Conservation (phyloP, 1,284 basidiomycete genomes). For the Heterobasidion occidentale region DNA sequence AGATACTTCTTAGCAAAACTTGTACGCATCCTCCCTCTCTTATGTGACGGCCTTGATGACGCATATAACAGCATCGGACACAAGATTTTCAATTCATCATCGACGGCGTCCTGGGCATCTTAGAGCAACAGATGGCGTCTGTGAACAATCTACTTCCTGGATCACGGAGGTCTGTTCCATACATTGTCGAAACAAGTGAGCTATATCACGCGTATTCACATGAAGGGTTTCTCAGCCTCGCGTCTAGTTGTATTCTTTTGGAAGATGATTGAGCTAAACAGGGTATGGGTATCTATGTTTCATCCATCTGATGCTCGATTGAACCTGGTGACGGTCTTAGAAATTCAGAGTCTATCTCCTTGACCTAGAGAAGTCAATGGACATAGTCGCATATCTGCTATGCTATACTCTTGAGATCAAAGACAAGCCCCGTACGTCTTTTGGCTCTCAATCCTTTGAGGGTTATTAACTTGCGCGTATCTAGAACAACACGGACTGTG, state of each 20-base stretch:
- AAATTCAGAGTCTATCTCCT: slow-evolving; percentile 81
- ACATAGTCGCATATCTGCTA: slow-evolving; percentile 71
- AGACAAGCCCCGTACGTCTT: slow-evolving; percentile 74
- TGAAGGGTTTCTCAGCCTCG: neutral
- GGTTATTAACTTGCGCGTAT: slow-evolving; percentile 6
- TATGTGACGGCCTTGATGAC: slow-evolving; percentile 6
- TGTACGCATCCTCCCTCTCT: slow-evolving; percentile 6
- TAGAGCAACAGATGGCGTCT: slow-evolving; percentile 70
- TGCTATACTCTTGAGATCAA: slow-evolving; percentile 81
- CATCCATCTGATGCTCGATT: neutral
- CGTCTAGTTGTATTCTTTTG: slow-evolving; percentile 69
- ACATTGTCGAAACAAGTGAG: slow-evolving; percentile 76
- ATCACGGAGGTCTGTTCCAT: slow-evolving; percentile 71
- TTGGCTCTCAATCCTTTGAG: neutral
- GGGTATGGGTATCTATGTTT: slow-evolving; percentile 48
- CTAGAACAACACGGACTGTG: slow-evolving; percentile 87
- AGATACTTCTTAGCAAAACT: slow-evolving; percentile 86
- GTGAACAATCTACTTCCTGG: slow-evolving; percentile 76
- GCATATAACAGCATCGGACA: slow-evolving; percentile 61
- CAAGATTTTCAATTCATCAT: slow-evolving; percentile 83
- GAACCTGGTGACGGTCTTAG: slow-evolving; percentile 28
- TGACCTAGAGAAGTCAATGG: slow-evolving; percentile 71
- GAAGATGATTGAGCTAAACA: slow-evolving; percentile 89
- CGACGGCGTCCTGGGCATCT: slow-evolving; percentile 60
- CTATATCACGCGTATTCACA: slow-evolving; percentile 7